Percentiles rank a stretch among this genome's conserved stretches.
Evolutionary conservation across 139 green algal genomes (phyloP).

Genomic region (Ulvella scutata): DNA sequence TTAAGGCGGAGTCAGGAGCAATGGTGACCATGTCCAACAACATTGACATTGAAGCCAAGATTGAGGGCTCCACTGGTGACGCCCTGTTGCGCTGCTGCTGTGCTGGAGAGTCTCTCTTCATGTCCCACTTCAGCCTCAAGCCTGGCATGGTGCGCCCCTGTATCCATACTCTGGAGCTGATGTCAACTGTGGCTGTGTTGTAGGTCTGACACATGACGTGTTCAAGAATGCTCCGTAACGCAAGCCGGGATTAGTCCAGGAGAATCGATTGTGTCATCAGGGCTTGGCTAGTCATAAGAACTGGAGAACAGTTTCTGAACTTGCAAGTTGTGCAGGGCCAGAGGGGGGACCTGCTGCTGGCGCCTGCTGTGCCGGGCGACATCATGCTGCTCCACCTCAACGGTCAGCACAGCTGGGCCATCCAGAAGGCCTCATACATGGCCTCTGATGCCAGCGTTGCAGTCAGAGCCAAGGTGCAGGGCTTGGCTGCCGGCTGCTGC

Average conservation of each 20-base stretch:
- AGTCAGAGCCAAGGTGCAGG: conserved; percentile 15
- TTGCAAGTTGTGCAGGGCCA: conserved; percentile 1
- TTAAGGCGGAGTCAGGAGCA: conserved; percentile 15
- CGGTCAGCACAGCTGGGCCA: conserved; percentile 4
- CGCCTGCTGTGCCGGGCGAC: conserved; percentile 18
- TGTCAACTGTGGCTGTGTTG: no score
- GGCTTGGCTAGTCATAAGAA: no score
- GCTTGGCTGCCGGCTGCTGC: conserved; percentile 9
- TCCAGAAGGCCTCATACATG: conserved; percentile 19
- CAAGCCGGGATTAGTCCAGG: no score
- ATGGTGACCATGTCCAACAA: conserved; percentile 24
- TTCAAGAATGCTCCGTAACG: no score
- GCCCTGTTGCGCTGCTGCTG: conserved; percentile 17
- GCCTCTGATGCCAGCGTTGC: conserved; percentile 13
- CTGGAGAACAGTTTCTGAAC: no score
- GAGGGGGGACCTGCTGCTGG: conserved; percentile 19
- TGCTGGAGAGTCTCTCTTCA: conserved; percentile 14
- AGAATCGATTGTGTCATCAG: no score
- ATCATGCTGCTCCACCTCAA: conserved; percentile 18
- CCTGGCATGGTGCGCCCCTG: background rate
- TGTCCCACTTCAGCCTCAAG: conserved; percentile 11
- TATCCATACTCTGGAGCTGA: no score
- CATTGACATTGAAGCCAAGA: conserved; percentile 10
- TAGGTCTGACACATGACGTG: no score
- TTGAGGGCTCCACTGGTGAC: conserved; percentile 8